Evolutionary conservation across 805 yeast genomes (phyloP), one percentile per base, ranked within the genome.

Genomic region (Lipomyces yamanashiensis): DNA sequence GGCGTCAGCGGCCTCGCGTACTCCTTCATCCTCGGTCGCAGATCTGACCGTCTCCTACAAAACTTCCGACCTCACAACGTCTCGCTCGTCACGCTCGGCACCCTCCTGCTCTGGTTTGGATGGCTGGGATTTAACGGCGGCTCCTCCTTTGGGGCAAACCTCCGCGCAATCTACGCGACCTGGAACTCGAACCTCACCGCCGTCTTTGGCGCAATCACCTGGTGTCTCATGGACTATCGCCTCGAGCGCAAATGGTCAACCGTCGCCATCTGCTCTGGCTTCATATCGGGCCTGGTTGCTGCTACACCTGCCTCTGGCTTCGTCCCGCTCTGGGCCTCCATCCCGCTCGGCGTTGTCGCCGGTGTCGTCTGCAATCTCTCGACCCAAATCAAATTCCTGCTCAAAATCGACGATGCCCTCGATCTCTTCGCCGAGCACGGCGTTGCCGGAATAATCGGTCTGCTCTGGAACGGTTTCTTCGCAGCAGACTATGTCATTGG

Each of bases 401-500:
- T 89, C 53, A 82, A 83, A 63, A 92, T 93, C 57, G 98, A 95
- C 76, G 99, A 93, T 78, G 87, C 97, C 1, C 79, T 95, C 71
- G 98, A 95, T 87, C 86, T 92, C 57, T 82, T 93, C 74, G 98
- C 98, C n/a, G 98, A 93, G 85, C 99, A 93, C 87, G 98, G 97
- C 55, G 82, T 93, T 71, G 98, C 98, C 0, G 99, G 99, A 39
- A 82, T 92, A 53, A 82, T 93, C 52, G 98, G 99, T 0, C 81
- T 92, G 54, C 62, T 93, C n/a, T 92, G 91, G 79, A 92, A 91
- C 74, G 97, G 90, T 0, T 74, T 93, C 0, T 92, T 95, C 74
- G 98, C 90, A 15, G 90, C 92, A 7, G 84, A 88, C 60, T 88
- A 90, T 76, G 96, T 95, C 59, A 84, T 93, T 67, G 97, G 97